Evolutionary conservation across 208 protist species (phyloP), one percentile per base, ranked within the genome.

Genomic region (Phytomonas francai): DNA sequence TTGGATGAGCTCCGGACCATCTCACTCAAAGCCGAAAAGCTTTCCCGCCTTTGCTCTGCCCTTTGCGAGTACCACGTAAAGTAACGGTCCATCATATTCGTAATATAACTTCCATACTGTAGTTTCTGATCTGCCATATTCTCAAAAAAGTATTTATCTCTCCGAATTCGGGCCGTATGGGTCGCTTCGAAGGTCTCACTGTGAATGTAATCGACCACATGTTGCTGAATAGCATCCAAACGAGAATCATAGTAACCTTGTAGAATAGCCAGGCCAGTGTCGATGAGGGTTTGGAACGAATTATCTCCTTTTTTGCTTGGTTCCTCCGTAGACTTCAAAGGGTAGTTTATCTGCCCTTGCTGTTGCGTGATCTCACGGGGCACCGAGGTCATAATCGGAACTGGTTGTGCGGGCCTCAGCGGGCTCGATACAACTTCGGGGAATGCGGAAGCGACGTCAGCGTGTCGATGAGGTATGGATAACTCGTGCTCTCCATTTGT

Each of bases 161-260:
- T 69, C 7, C 59, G 25, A 36, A 61, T 49, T 29, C 71, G 73
- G 22, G 71, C 51, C 29, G 68, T 57, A 30, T 63, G 49, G 6
- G 73, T 67, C 34, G 73, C 78, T n/a, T 71, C 60, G n/a, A 61
- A 67, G 27, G 78, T 79, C 31, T 83, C 78, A 27, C 62, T 36
- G 63, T 83, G 78, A 59, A 83, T 28, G 59, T 70, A 65, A 28
- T 73, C 70, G 45, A 83, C 63, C 22, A 79, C 65, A 25, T 67
- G 31, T 32, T 72, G 42, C 45, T 66, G 29, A 58, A 83, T 51
- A 36, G 59, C 59, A 25, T 61, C 39, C n/a, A 83, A 49, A 22
- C 62, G 68, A 14, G 70, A 22, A 51, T 77, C 60, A 64, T 69
- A 66, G 34, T 73, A 75, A 29, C 59, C 56, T 36, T 65, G 29